Evolutionary conservation across 2,329 filamentous ascomycete species (phyloP).

Genomic region (Aureobasidium melanogenum): DNA sequence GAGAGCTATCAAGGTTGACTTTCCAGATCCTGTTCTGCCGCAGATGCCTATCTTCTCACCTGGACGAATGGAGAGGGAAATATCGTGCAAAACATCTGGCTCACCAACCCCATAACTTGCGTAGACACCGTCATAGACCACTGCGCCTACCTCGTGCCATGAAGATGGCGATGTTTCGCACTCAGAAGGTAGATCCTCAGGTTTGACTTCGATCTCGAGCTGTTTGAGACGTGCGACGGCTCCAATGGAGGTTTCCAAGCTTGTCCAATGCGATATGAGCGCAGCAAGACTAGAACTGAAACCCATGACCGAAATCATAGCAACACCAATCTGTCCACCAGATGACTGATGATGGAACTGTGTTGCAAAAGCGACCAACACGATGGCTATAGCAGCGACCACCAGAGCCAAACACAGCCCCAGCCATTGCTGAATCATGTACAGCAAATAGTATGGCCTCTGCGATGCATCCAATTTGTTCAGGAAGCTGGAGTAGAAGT

Average conservation of each 20-base stretch:
- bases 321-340: constrained; percentile 42
- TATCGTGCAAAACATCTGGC: constrained; percentile 30
- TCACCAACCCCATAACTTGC: background rate
- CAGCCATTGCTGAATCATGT: constrained; percentile 38
- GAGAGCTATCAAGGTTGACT: constrained; percentile 40
- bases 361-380: constrained; percentile 27
- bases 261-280: constrained; percentile 44
- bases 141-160: background rate
- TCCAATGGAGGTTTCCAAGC: constrained; percentile 47
- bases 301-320: constrained; percentile 41
- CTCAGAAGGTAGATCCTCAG: background rate
- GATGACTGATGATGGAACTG: constrained; percentile 33
- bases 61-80: constrained; percentile 37
- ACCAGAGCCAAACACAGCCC: constrained; percentile 32
- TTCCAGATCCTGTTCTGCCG: constrained; percentile 48
- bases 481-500: constrained; percentile 34
- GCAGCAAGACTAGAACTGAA: constrained; percentile 43
- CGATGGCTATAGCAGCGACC: constrained; percentile 25
- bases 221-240: constrained; percentile 44
- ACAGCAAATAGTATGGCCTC: constrained; percentile 36
- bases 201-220: constrained; percentile 25
- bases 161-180: background rate
- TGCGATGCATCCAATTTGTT: constrained; percentile 33
- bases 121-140: background rate
- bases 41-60: constrained; percentile 44